Evolutionary conservation across 2,329 filamentous ascomycete genomes (phyloP), one percentile per base, ranked within the genome.

Genomic region (Phyllosticta paracitricarpa): DNA sequence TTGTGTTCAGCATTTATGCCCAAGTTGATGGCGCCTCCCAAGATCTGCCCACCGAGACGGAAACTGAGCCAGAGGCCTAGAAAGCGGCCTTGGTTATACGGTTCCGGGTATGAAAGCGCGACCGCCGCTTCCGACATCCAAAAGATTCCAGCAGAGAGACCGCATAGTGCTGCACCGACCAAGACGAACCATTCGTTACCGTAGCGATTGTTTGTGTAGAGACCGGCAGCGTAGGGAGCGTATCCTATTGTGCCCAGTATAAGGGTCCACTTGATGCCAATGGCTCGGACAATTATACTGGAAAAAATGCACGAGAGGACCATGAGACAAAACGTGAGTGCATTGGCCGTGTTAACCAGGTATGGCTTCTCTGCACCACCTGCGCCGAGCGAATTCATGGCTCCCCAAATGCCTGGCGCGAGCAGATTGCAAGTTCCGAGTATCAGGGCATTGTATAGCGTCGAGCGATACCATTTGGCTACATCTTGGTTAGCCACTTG

Each of bases 111-210:
- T 0, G 84, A 80, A 22, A 90, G 82, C 0, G 87, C 87, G 61
- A 91, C 88, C 0, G 88, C 87, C 0, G 85, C 85, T 72, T 91
- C 88, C 0, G 87, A 83, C 78, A 85, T 85, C 88, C 88, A 91
- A 72, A 90, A 90, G 0, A 90, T 77, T 0, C 88, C 88, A 0
- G 88, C 87, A 0, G 84, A 86, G 33, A 89, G 78, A 19, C 87
- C 87, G 64, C 87, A 90, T 0, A 87, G 75, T 0, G 85, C 85
- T 0, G 85, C 86, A 0, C 87, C 88, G 8, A 90, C 72, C 0
- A 89, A 77, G 0, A 85, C 80, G 9, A 89, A 79, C 88, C 88
- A 91, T 65, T 86, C 81, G 0, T 75, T 83, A 1, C 85, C 85
- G 66, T 81, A 90, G 0, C 87, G 80, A 68, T 89, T 90, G 72